Base-by-base conservation (phyloP, 208 protist genomes). In the Leishmania gerbilli region DNA sequence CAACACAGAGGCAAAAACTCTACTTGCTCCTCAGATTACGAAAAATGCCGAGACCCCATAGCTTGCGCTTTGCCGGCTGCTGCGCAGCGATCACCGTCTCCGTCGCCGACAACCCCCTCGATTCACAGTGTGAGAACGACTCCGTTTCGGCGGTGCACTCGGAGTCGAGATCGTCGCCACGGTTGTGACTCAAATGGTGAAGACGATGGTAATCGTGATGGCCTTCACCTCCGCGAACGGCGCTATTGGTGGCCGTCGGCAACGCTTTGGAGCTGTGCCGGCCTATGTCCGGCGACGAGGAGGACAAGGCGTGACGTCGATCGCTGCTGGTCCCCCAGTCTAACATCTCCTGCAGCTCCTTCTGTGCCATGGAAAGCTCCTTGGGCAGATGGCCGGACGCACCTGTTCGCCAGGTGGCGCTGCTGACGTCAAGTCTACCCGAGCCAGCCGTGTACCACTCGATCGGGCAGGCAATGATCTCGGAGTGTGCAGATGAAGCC, bases 311-410 rank as follows among this genome's bases (percentile, higher is more conserved):
- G 64, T 56, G 62, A n/a, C 72, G 56, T 27, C 60, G 71, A 75
- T 76, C 79, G 77, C 58, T 76, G 7, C 71, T 76, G 58, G 49
- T 65, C 37, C 82, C 78, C 82, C 82, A 85, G 51, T 85, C 77
- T 45, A 82, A 31, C 82, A 85, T 85, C 2, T 85, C 82, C 45
- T 85, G 77, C 78, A 85, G 75, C 65, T 82, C 82, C 65, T 71
- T 78, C 56, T 85, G 82, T 27, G 78, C 82, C 72, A 85, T 76
- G 5, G 82, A 85, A n/a, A 79, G 64, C 69, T 79, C 82, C 76
- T 82, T 85, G 21, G 82, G 37, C 64, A 69, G 77, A 49, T 67
- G 53, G 3, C 19, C 74, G 1, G 82, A 74, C 19, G 53, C 78
- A n/a, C 56, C 74, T 11, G 71, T 82, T 45, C 79, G 27, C 77